These are phyloP conservation scores for Chrysanthemum seticuspe DNA, from an alignment of 129 eudicot genomes.

Conservation along the genomic window DNA sequence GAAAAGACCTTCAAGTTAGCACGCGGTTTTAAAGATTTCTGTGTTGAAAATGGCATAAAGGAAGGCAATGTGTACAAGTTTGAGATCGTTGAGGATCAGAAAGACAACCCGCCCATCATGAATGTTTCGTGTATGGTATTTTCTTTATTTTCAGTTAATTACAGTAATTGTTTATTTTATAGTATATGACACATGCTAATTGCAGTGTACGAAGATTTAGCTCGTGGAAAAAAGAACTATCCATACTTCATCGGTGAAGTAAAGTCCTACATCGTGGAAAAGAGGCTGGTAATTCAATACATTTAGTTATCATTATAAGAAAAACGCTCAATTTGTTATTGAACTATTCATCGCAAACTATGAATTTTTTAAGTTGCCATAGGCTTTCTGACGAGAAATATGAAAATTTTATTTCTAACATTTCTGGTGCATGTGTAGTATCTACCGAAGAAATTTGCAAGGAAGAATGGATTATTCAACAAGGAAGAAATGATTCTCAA, in stretches of 20 bases:
- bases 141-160: not conserved
- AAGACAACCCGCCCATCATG: constrained; percentile 22
- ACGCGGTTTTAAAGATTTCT: constrained; percentile 13
- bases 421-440: constrained; percentile 10
- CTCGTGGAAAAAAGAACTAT: not conserved
- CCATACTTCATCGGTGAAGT: not conserved
- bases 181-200: not conserved
- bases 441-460: constrained; percentile 19
- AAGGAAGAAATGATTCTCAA: constrained; percentile 19
- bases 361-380: not conserved
- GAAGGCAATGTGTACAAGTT: constrained; percentile 27
- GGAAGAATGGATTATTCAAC: constrained; percentile 18
- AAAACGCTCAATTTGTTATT: not conserved
- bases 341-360: not conserved
- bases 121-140: constrained; percentile 15
- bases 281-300: too few species aligned
- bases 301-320: not conserved
- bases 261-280: not conserved
- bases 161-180: too few species aligned
- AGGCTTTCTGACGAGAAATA: not conserved
- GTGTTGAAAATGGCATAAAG: constrained; percentile 15
- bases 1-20: not conserved
- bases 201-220: not conserved
- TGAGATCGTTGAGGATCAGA: constrained; percentile 25
- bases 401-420: not conserved